Conservation (phyloP, 129 eudicot genomes). For the Centrapalus pauciflorus region DNA sequence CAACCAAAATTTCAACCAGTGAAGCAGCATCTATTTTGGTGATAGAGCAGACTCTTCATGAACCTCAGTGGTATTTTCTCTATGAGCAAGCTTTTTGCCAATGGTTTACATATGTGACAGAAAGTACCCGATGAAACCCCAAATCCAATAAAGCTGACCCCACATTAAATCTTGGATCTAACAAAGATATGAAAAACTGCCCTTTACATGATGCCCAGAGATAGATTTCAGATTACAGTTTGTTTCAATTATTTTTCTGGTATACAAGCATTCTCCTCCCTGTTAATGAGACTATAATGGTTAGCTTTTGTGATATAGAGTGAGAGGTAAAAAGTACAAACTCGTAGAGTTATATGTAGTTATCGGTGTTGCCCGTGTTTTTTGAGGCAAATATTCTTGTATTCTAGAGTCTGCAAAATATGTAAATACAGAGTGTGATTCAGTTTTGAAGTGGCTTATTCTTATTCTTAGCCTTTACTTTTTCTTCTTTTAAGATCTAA, state of each 20-base stretch:
- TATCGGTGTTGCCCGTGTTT: background rate
- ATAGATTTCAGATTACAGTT: conserved; percentile 16
- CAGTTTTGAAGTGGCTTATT: background rate
- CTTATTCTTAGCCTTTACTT: no score
- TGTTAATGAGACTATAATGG: background rate
- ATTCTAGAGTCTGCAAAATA: background rate
- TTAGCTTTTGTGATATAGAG: conserved; percentile 26
- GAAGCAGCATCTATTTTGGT: conserved; percentile 12
- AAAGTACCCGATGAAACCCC: conserved; percentile 1
- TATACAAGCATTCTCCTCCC: background rate
- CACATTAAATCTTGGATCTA: conserved; percentile 4
- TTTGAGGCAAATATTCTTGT: conserved; percentile 11
- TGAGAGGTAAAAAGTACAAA: conserved; percentile 19
- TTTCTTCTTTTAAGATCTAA: no score
- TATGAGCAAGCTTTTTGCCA: no score
- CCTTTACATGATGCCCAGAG: conserved; percentile 4
- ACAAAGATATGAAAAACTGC: background rate
- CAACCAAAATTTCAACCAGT: background rate
- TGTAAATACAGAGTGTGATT: conserved; percentile 16
- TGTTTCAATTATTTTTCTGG: background rate
- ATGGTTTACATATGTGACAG: background rate
- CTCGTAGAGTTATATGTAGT: background rate
- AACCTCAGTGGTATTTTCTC: no score
- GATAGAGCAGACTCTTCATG: background rate
- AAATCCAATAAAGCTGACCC: conserved; percentile 2